A percentile compares a stretch with the other conserved stretches of the same genome.
phyloP scores from a whole-genome alignment of 2,329 filamentous ascomycete genomes.

The Purpureocillium takamizusanense region DNA sequence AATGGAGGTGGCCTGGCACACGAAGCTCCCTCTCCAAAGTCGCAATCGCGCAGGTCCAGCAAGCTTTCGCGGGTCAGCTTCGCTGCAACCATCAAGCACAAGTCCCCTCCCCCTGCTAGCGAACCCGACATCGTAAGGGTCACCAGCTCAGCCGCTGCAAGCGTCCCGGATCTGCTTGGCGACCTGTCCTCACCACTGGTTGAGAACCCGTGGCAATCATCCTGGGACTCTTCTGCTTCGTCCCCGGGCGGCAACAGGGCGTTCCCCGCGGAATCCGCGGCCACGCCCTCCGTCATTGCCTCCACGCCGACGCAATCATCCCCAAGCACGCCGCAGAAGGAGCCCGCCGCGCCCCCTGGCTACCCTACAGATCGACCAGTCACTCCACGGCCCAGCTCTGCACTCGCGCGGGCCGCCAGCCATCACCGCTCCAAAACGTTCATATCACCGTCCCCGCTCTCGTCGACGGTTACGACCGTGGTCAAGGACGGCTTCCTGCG shows the following conservation, averaged over 20 bases:
- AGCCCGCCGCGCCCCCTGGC: conserved; percentile 12
- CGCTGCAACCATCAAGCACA: conserved; percentile 26
- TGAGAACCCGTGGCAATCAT: conserved; percentile 34
- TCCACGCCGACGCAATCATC: conserved; percentile 17
- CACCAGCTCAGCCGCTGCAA: conserved; percentile 13
- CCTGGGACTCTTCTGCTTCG: conserved; percentile 18
- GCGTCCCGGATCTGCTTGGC: conserved; percentile 21
- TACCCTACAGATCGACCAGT: conserved; percentile 16
- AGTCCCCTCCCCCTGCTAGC: conserved; percentile 25
- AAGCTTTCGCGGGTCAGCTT: conserved; percentile 37
- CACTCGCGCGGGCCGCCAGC: conserved; percentile 18
- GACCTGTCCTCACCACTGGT: conserved; percentile 29
- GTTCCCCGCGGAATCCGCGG: conserved; percentile 26
- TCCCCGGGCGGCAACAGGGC: conserved; percentile 26
- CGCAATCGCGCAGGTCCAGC: conserved; percentile 38
- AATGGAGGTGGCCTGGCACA: conserved; percentile 10
- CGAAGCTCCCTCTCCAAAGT: conserved; percentile 12
- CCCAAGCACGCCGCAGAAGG: conserved; percentile 22
- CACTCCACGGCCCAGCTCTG: conserved; percentile 17
- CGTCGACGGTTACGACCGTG: conserved; percentile 48
- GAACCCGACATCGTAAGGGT: conserved; percentile 16
- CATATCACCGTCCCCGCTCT: conserved; percentile 51
- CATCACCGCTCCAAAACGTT: conserved; percentile 33
- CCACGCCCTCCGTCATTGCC: conserved; percentile 11
- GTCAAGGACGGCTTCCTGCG: conserved; percentile 47